A percentile compares a stretch with the other conserved stretches of the same genome.
Evolutionary conservation across 768 basidiomycete species (phyloP).

Genomic region (Rhodocollybia butyracea): DNA sequence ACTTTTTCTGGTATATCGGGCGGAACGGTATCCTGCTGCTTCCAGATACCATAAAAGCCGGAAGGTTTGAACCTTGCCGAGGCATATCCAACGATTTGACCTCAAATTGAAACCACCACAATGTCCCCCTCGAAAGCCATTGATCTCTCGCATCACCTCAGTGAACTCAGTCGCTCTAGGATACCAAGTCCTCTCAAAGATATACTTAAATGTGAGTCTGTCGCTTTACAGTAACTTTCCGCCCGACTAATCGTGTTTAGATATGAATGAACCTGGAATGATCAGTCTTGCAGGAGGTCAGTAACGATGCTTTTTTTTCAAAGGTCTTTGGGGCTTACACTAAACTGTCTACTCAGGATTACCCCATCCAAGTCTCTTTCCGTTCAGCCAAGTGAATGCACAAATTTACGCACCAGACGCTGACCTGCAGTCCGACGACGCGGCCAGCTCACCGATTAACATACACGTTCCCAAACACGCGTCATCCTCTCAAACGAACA

Average conservation of each 20-base stretch:
- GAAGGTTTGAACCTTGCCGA: no score
- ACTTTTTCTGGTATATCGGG: no score
- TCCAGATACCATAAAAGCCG: no score
- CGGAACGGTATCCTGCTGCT: no score
- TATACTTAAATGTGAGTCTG: constrained; percentile 36
- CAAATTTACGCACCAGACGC: constrained; percentile 5
- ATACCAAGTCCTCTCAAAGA: constrained; percentile 46
- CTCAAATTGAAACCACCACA: no score
- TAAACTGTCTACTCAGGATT: background rate
- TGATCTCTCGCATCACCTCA: constrained; percentile 57
- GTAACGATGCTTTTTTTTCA: background rate
- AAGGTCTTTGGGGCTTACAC: background rate
- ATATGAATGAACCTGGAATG: constrained; percentile 30
- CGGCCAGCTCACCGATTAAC: background rate
- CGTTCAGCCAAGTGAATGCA: constrained; percentile 3
- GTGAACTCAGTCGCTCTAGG: constrained; percentile 36
- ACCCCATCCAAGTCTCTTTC: constrained; percentile 11
- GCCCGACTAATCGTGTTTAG: background rate
- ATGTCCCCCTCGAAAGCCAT: constrained; percentile 23
- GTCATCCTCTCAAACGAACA: constrained; percentile 1
- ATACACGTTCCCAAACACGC: background rate
- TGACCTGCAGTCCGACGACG: background rate
- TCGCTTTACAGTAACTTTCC: background rate
- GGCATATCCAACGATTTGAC: no score
- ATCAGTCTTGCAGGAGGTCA: constrained; percentile 53